These are phyloP conservation scores for Fragilaria radians DNA, from an alignment of 108 stramenopile genomes.

Conservation along the genomic window DNA sequence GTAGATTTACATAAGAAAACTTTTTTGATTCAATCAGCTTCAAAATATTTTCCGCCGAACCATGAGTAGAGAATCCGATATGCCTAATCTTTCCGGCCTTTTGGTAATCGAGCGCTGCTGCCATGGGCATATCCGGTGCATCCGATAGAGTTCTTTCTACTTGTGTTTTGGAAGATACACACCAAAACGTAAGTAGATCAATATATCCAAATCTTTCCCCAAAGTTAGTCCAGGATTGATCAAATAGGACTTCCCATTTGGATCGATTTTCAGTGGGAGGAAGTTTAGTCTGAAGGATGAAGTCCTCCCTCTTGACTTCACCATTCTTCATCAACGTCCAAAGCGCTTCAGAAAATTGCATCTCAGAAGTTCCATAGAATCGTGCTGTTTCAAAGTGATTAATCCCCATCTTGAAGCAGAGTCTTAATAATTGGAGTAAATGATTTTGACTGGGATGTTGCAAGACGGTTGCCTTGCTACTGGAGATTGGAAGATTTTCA, in stretches of 20 bases:
- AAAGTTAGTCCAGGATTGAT: constrained; percentile 39
- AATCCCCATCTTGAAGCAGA: constrained; percentile 48
- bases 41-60: constrained; percentile 49
- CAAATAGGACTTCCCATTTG: constrained; percentile 42
- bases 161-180: constrained; percentile 22
- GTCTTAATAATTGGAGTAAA: constrained; percentile 29
- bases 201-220: constrained; percentile 45
- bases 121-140: constrained; percentile 21
- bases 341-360: constrained; percentile 45
- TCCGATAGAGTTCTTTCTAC: constrained; percentile 37
- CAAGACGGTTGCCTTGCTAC: constrained; percentile 22
- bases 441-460: constrained; percentile 33
- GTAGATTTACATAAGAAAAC: constrained; percentile 67
- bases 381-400: constrained; percentile 83
- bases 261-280: constrained; percentile 18
- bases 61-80: constrained; percentile 77
- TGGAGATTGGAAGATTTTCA: constrained; percentile 31
- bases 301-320: constrained; percentile 34
- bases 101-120: constrained; percentile 28
- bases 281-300: constrained; percentile 76
- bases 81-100: constrained; percentile 45
- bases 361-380: constrained; percentile 53
- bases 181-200: constrained; percentile 65
- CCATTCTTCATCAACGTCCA: constrained; percentile 33
- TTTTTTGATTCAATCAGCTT: constrained; percentile 47